phyloP scores from a whole-genome alignment of 202 grass and related monocot species.

The Schoenoplectus triqueter region DNA sequence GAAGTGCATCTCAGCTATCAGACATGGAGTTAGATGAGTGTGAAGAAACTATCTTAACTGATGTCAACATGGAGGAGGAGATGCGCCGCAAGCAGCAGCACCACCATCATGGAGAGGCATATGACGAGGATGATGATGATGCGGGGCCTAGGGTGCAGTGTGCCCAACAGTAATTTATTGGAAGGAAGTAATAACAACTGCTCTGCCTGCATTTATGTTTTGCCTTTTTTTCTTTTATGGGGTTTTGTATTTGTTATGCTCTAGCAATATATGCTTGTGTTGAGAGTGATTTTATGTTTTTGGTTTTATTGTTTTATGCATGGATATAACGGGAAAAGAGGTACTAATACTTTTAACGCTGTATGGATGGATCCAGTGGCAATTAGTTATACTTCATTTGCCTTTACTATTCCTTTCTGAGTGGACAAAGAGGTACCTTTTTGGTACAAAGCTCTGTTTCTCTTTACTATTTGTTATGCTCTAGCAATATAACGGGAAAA shows the following conservation, averaged over 20 bases:
- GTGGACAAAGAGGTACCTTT: neutral
- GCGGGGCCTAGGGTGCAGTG: constrained; percentile 76
- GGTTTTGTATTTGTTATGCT: no score
- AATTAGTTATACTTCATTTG: neutral
- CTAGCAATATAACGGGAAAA: no score
- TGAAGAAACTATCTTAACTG: constrained; percentile 76
- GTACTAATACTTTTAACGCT: neutral
- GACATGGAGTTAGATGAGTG: constrained; percentile 72
- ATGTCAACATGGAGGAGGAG: constrained; percentile 94
- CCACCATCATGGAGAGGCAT: constrained; percentile 59
- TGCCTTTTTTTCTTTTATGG: no score
- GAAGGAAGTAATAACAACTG: neutral
- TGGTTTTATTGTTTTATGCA: neutral
- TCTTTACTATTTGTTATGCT: neutral
- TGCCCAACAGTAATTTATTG: constrained; percentile 70
- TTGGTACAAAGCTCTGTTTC: neutral
- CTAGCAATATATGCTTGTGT: constrained; percentile 5
- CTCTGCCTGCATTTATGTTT: neutral
- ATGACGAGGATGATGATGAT: constrained; percentile 71
- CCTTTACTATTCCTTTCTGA: no score
- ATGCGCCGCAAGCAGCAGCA: constrained; percentile 73
- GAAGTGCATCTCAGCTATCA: constrained; percentile 43
- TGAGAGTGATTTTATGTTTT: neutral
- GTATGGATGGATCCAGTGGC: neutral
- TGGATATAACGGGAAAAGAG: neutral